Evolutionary conservation across 139 green algal genomes (phyloP).

Genomic region (Coelastrella sp.): DNA sequence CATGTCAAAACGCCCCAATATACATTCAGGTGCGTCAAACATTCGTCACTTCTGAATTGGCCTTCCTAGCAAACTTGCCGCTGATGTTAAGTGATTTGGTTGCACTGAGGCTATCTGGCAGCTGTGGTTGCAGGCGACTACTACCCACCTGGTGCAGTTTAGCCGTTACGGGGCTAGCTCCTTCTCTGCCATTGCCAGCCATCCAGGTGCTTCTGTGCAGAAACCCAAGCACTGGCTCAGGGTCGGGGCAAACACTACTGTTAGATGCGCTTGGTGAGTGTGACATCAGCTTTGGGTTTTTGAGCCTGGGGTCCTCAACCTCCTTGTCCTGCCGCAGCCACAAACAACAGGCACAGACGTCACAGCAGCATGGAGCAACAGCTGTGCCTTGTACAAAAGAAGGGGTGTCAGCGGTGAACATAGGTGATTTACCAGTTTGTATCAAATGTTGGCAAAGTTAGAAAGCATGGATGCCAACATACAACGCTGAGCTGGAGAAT

Average conservation of each 20-base stretch:
- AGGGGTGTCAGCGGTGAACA: not conserved
- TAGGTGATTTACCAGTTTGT: not conserved
- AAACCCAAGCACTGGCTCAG: constrained; percentile 35
- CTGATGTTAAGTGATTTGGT: not conserved
- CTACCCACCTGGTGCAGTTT: not conserved
- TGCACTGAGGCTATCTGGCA: not conserved
- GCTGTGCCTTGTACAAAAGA: not conserved
- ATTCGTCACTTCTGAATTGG: too few species aligned
- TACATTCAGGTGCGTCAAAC: too few species aligned
- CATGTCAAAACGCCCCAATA: too few species aligned
- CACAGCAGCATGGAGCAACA: not conserved
- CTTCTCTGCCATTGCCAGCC: constrained; percentile 18
- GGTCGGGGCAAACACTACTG: constrained; percentile 42
- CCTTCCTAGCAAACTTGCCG: not conserved
- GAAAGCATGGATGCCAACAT: not conserved
- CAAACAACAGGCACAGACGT: not conserved
- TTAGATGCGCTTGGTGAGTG: not conserved
- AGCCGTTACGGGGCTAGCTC: constrained; percentile 6
- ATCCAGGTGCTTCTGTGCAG: constrained; percentile 29
- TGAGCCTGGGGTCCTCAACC: constrained; percentile 25
- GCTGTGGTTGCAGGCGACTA: not conserved
- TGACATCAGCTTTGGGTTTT: not conserved
- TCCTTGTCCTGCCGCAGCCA: not conserved
- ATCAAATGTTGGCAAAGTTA: not conserved
- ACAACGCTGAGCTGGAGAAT: not conserved